Base-by-base conservation (phyloP, 1,284 basidiomycete species). In the Ceratorhiza oryzae-sativae region DNA sequence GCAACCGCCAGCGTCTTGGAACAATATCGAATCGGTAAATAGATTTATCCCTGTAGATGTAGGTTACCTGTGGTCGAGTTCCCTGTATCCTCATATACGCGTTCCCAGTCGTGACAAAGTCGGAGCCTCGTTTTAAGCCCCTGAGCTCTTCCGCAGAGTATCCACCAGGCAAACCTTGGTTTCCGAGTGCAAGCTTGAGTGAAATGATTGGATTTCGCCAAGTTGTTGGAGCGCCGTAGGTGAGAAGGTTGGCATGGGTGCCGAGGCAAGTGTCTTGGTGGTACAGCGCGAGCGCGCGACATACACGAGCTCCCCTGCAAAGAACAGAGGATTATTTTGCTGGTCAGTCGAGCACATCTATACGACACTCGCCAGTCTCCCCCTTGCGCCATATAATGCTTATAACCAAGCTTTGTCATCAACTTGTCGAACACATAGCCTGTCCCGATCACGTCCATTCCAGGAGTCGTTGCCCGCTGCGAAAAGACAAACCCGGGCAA, bases 401-500 rank as follows among this genome's bases (percentile, higher is more conserved):
- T 51, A 48, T 75, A 76, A 25, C 75, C 75, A 5, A 76, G 71
- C 39, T 70, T 67, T 42, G 71, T 56, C 75, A 75, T 76, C 18
- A 76, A 62, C 34, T 73, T 74, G 62, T 76, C 72, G 34, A 76
- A 75, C 15, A 76, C 46, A 18, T 67, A 60, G 3, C 73, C 74
- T 18, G 72, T 74, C 23, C 46, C 46, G 58, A 70, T 73, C 23
- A 72, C 12, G 8, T 59, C 71, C 56, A 76, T 61, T 32, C 75
- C 75, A 1, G 75, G 74, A 2, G 46, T 70, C n/a, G 34, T 63
- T 41, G 72, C 51, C 20, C 74, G 71, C 30, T 75, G 68, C 1
- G 74, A 75, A 56, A 76, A 76, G 18, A 71, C 72, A 61, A 63
- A 76, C 15, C 75, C 74, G n/a, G 75, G 75, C 10, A 76, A 32